phyloP scores from a whole-genome alignment of 108 stramenopile species.

The Nitzschia inconspicua region DNA sequence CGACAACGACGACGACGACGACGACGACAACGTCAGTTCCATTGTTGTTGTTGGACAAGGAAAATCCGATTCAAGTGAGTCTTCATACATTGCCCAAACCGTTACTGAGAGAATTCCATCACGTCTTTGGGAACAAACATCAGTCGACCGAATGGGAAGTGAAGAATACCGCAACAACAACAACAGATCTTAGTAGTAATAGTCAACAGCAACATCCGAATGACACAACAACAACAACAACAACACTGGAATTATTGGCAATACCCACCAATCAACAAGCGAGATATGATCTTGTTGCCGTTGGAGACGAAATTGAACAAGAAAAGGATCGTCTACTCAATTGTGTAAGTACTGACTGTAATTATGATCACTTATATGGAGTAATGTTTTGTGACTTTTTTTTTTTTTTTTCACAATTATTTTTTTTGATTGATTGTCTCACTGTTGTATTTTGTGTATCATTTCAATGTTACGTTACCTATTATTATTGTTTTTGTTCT shows the following conservation, averaged over 20 bases:
- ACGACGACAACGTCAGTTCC: no score
- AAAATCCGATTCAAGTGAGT: constrained; percentile 63
- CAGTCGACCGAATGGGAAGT: constrained; percentile 7
- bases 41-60: background rate
- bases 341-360: constrained; percentile 42
- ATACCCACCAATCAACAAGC: constrained; percentile 87
- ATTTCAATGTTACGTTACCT: background rate
- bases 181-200: background rate
- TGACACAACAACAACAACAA: background rate
- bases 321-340: constrained; percentile 88
- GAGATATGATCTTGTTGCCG: constrained; percentile 74
- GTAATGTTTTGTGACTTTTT: background rate
- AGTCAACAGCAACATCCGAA: background rate
- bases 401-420: constrained; percentile 1
- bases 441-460: background rate
- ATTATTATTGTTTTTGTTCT: background rate
- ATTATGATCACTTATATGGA: background rate
- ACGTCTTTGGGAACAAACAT: constrained; percentile 76
- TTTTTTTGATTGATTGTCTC: background rate
- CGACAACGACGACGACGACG: no score
- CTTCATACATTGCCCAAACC: constrained; percentile 73
- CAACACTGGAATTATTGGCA: constrained; percentile 49
- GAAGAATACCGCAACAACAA: background rate
- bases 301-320: constrained; percentile 79
- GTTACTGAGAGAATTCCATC: constrained; percentile 74